A percentile compares a stretch with the other conserved stretches of the same genome.
These are phyloP conservation scores for Xylaria sp. DNA, from an alignment of 2,329 filamentous ascomycete species.

Conservation along the genomic window DNA sequence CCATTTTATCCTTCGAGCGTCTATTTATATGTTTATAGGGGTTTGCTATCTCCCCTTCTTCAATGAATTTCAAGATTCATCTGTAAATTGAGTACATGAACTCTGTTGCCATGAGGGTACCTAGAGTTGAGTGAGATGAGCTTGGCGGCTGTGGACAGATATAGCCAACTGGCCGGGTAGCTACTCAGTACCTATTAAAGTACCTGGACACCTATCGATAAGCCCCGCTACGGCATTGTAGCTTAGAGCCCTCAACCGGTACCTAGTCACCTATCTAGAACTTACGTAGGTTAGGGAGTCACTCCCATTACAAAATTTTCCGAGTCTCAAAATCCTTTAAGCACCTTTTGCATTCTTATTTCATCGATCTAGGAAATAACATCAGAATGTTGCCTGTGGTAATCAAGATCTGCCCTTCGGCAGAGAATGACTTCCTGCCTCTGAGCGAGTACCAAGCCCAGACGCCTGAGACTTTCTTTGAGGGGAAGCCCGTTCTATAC, in stretches of 20 bases:
- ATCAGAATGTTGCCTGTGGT: conserved; percentile 62
- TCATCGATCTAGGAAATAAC: no score
- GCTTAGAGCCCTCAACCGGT: background rate
- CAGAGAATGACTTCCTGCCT: conserved; percentile 67
- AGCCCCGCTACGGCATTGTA: conserved; percentile 34
- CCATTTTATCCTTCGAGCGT: conserved; percentile 26
- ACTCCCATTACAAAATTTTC: background rate
- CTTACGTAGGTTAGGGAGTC: no score
- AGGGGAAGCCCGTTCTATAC: conserved; percentile 76
- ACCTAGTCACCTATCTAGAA: background rate
- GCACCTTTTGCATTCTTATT: background rate
- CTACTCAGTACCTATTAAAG: background rate
- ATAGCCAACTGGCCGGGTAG: background rate
- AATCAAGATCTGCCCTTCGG: conserved; percentile 65
- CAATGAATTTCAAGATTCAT: background rate
- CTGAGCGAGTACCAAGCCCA: conserved; percentile 76
- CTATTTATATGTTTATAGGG: no score
- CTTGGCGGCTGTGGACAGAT: conserved; percentile 4
- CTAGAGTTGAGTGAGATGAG: conserved; percentile 1
- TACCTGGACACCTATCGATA: conserved; percentile 32
- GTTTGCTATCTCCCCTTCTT: no score
- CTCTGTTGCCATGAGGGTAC: background rate
- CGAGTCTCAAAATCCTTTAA: no score
- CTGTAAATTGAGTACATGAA: background rate
- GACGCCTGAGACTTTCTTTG: conserved; percentile 78